These are phyloP conservation scores for Rhizopogon sp. DNA, from an alignment of 768 basidiomycete genomes.

Conservation along the genomic window DNA sequence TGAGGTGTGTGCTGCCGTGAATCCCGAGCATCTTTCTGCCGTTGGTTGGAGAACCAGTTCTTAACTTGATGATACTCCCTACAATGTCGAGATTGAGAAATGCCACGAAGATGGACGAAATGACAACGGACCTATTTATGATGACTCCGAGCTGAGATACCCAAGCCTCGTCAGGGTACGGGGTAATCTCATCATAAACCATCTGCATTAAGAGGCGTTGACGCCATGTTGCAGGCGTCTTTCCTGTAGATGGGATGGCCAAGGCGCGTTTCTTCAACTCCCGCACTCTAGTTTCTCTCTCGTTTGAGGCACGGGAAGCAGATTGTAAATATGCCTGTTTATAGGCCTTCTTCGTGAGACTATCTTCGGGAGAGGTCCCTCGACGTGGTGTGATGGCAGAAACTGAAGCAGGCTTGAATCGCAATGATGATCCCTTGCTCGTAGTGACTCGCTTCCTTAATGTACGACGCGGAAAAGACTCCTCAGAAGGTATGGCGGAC, in stretches of 20 bases:
- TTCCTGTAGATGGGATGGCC: conserved; percentile 28
- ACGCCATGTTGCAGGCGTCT: conserved; percentile 47
- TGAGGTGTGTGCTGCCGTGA: conserved; percentile 29
- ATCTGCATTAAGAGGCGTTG: conserved; percentile 57
- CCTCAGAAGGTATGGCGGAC: conserved; percentile 17
- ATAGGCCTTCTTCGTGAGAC: conserved; percentile 20
- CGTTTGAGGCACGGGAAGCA: conserved; percentile 18
- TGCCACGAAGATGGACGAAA: background rate
- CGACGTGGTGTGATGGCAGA: conserved; percentile 21
- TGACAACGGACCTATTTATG: conserved; percentile 41
- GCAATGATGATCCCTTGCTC: conserved; percentile 21
- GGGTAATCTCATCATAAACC: conserved; percentile 62
- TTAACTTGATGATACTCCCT: conserved; percentile 59
- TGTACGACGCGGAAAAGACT: conserved; percentile 19
- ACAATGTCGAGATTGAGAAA: conserved; percentile 7
- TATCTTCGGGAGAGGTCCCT: conserved; percentile 22
- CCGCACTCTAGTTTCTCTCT: conserved; percentile 26
- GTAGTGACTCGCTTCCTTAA: conserved; percentile 18
- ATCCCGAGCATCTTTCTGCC: conserved; percentile 41
- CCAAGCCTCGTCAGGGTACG: conserved; percentile 61
- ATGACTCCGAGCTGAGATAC: conserved; percentile 53
- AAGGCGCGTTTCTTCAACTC: conserved; percentile 26
- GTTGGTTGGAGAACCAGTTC: conserved; percentile 66
- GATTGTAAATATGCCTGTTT: conserved; percentile 17
- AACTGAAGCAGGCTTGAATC: conserved; percentile 17